phyloP scores from a whole-genome alignment of 768 basidiomycete genomes.

The Tricholoma saponaceum region DNA sequence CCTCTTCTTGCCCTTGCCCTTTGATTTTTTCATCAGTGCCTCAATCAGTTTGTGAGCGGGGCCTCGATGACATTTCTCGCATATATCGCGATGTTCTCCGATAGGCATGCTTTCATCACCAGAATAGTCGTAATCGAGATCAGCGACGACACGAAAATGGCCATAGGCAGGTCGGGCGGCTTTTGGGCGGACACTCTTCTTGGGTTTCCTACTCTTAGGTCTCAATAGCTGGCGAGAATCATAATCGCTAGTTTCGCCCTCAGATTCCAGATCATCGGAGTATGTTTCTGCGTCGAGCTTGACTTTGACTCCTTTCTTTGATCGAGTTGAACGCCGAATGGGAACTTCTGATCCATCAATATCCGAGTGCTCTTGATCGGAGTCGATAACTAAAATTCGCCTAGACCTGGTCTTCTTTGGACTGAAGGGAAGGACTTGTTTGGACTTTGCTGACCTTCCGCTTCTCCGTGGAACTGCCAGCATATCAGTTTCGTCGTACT shows the following conservation, averaged over 20 bases:
- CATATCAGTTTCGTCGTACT: conserved; percentile 15
- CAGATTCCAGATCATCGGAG: conserved; percentile 25
- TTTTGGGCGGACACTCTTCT: conserved; percentile 19
- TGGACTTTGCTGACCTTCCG: conserved; percentile 16
- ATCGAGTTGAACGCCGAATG: conserved; percentile 47
- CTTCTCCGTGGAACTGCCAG: conserved; percentile 16
- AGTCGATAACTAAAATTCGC: conserved; percentile 28
- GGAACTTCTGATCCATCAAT: conserved; percentile 22
- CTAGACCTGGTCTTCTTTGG: conserved; percentile 55
- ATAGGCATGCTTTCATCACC: conserved; percentile 56
- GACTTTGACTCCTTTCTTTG: conserved; percentile 33
- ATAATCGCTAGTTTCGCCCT: conserved; percentile 24
- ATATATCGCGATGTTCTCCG: conserved; percentile 55
- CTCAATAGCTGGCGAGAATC: background rate
- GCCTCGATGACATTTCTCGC: conserved; percentile 65
- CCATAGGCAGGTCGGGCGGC: conserved; percentile 39
- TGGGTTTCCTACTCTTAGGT: conserved; percentile 15
- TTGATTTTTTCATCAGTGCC: conserved; percentile 24
- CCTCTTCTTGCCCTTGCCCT: conserved; percentile 37
- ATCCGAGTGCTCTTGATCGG: conserved; percentile 26
- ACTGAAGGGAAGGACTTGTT: conserved; percentile 55
- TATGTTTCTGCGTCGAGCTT: conserved; percentile 26
- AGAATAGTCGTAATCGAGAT: conserved; percentile 44
- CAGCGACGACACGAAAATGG: conserved; percentile 35
- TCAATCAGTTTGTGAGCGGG: conserved; percentile 56